Conservation (phyloP, 1,284 basidiomycete genomes). For the Cutaneotrichosporon arboriforme region DNA sequence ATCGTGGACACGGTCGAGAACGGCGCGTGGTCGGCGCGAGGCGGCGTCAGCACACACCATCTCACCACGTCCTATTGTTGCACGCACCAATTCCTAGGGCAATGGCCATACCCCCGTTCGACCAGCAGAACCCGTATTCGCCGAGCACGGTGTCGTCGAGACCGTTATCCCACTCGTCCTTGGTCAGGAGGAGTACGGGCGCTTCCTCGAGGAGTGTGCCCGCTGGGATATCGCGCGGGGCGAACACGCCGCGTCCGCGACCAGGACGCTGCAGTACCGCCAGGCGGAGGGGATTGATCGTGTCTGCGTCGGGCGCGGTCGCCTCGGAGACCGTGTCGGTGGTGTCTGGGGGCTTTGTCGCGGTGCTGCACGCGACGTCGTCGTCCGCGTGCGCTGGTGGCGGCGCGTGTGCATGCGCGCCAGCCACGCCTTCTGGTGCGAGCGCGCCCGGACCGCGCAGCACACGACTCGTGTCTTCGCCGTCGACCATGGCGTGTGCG, state of each 20-base stretch:
- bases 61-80: neutral
- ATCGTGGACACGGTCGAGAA: too few species aligned
- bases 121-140: slow-evolving; percentile 82
- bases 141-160: slow-evolving; percentile 65
- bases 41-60: too few species aligned
- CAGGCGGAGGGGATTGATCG: slow-evolving; percentile 42
- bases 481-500: too few species aligned
- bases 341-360: too few species aligned
- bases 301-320: neutral
- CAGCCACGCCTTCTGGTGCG: too few species aligned
- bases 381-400: too few species aligned
- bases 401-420: too few species aligned
- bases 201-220: slow-evolving; percentile 72
- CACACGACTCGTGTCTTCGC: too few species aligned
- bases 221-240: slow-evolving; percentile 57
- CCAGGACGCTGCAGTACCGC: slow-evolving; percentile 31
- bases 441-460: too few species aligned
- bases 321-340: too few species aligned
- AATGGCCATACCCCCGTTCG: slow-evolving; percentile 70
- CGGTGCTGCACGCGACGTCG: too few species aligned
- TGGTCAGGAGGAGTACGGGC: slow-evolving; percentile 73
- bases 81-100: slow-evolving; percentile 73
- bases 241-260: slow-evolving; percentile 45
- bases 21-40: too few species aligned
- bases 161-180: slow-evolving; percentile 65